Evolutionary conservation across 805 yeast genomes (phyloP), one percentile per base, ranked within the genome.

Genomic region (Cyberlindnera nakhonratchasimensis): DNA sequence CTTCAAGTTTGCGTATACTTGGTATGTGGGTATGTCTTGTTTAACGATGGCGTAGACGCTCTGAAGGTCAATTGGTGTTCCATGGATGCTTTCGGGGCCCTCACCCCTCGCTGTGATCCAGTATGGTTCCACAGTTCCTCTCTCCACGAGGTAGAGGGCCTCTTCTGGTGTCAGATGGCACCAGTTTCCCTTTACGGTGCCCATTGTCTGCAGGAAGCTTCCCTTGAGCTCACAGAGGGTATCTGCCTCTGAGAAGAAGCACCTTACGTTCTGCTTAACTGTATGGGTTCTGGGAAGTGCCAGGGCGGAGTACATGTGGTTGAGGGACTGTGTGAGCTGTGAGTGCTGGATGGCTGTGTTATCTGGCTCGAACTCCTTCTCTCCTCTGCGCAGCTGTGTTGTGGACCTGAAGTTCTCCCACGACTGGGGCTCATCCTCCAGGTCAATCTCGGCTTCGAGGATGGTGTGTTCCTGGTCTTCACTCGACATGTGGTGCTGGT

Each of bases 331-430:
- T 10, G 66, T 63, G 5, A 90, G 67, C 14, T 66, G 60, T 4
- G 57, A 45, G 5, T 54, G 58, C 58, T 86, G 93, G 6, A 67
- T 57, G 6, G 55, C 52, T 0, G 89, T 80, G 1, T 86, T 88
- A 57, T 83, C 91, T 0, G 95, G 96, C 46, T 80, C 95, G 51
- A 79, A 85, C 51, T 86, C 96, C 58, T 90, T 90, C 43, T 80
- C 89, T 2, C 96, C 96, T 46, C 91, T 66, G 50, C 79, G 83
- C 3, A 90, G 90, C 20, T 58, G 44, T 1, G 58, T 32, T 2
- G 54, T 46, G 5, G 44, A 42, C 26, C 40, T 45, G 14, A 50
- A 34, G 51, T 54, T 23, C 57, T 44, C 64, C 86, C 86, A 80
- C 47, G 79, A 82, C 47, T 72, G 79, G 5, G 64, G 53, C 32